Conservation (phyloP, 345 rosid genomes). For the Reutealis trisperma region DNA sequence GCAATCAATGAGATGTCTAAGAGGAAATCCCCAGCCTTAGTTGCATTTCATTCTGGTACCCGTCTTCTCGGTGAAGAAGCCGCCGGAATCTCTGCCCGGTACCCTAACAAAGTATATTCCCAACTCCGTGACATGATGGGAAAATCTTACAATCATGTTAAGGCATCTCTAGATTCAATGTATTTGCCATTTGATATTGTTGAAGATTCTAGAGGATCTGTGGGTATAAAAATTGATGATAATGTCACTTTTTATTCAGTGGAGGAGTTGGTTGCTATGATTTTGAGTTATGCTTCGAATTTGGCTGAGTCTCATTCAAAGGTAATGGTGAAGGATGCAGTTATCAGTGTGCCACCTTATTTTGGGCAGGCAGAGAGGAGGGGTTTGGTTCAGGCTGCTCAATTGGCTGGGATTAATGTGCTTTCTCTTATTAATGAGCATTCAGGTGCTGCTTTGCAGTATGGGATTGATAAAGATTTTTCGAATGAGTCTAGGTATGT, state of each 20-base stretch:
- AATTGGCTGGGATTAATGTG: conserved; percentile 88
- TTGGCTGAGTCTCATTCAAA: conserved; percentile 87
- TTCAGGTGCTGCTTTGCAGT: conserved; percentile 97
- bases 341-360: conserved; percentile 84
- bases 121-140: conserved; percentile 84
- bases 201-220: conserved; percentile 81
- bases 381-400: conserved; percentile 83
- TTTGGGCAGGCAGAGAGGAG: conserved; percentile 96
- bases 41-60: conserved; percentile 71
- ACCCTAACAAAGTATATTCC: conserved; percentile 78
- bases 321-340: conserved; percentile 63
- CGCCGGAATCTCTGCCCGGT: conserved; percentile 82
- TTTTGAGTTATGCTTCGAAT: conserved; percentile 60
- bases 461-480: conserved; percentile 96
- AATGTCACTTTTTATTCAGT: conserved; percentile 47
- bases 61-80: conserved; percentile 94
- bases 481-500: conserved; percentile 85
- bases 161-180: conserved; percentile 53
- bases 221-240: conserved; percentile 57
- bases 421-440: conserved; percentile 82
- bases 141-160: conserved; percentile 70
- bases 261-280: conserved; percentile 95
- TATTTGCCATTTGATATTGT: conserved; percentile 70
- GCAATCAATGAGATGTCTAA: conserved; percentile 99
- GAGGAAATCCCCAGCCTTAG: conserved; percentile 87